Base-by-base conservation (phyloP, 129 eudicot species). In the Lonicera japonica region DNA sequence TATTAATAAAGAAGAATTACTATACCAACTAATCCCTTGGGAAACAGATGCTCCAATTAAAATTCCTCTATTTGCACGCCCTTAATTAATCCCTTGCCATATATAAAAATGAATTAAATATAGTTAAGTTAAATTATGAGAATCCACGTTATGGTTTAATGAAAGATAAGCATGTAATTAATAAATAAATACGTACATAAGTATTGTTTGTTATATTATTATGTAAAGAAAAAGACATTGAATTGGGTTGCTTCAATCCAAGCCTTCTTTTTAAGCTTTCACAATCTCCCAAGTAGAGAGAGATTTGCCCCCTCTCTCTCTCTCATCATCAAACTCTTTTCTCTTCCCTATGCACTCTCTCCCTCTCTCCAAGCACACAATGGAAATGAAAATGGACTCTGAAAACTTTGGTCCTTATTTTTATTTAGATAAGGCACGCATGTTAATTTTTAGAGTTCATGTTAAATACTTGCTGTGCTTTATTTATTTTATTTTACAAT, bases 211-310 rank as follows among this genome's bases (percentile, higher is more conserved):
- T 29, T 29, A 29, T 29, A 29, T 1, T 29, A 29, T 29, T 29
- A 29, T 29, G 36, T 29, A 29, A 29, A 21, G 50, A 34, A 68
- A 64, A 69, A 64, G 70, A 73, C 77, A 62, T 61, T n/a, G 59
- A 70, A 65, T 60, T 64, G 57, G 36, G 73, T 21, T 78, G 66
- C 66, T 70, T 50, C 73, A 70, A 73, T 77, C 68, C 70, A 79
- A 74, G 40, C 62, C 63, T 23, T 17, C 65, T 69, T 69, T 79
- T 74, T 51, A n/a, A 21, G 69, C 73, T 82, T 88, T 82, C 90
- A 77, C 94, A 73, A 62, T 75, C 73, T 64, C 89, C 89, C 59
- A 81, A 69, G 77, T 71, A 59, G n/a, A n/a, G n/a, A n/a, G n/a
- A n/a, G n/a, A n/a, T n/a, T n/a, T n/a, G n/a, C n/a, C n/a, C 68